Percentiles rank a stretch among this genome's conserved stretches.
Conservation (phyloP, 2,329 filamentous ascomycete genomes). For the Pyricularia pennisetigena region DNA sequence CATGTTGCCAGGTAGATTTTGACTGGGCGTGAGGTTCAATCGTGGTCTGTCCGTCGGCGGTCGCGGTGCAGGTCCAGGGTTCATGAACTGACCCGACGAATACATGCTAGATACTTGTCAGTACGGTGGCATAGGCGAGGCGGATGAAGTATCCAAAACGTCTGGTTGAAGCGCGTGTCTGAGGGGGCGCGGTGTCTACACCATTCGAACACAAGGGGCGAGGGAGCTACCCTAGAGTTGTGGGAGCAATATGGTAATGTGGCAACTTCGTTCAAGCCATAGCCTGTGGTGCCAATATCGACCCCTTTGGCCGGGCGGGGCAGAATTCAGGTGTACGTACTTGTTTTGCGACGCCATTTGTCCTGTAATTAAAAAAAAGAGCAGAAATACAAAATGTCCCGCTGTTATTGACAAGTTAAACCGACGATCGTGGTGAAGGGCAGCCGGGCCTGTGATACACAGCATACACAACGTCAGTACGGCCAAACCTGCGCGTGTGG, state of each 20-base stretch:
- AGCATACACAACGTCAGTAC: not conserved
- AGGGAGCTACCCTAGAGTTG: not conserved
- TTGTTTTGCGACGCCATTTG: conserved; percentile 24
- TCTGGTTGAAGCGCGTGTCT: not conserved
- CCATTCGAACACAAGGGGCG: not conserved
- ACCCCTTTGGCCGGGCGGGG: not conserved
- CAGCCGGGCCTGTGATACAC: not conserved
- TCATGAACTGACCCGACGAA: conserved; percentile 72
- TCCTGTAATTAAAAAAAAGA: conserved; percentile 4
- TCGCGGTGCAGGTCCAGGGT: conserved; percentile 86
- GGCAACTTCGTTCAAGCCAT: not conserved
- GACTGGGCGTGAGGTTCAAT: conserved; percentile 68
- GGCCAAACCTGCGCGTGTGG: not conserved
- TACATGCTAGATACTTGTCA: conserved; percentile 34
- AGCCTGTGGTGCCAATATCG: not conserved
- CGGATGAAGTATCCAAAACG: not conserved
- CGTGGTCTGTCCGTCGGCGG: conserved; percentile 78
- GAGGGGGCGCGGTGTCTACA: not conserved
- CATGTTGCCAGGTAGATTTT: conserved; percentile 68
- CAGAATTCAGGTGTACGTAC: conserved; percentile 13
- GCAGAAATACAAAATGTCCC: not conserved
- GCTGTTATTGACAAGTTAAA: not conserved
- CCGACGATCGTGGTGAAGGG: not conserved
- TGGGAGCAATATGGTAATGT: not conserved
- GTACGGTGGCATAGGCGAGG: not conserved